A percentile compares a stretch with the other conserved stretches of the same genome.
Evolutionary conservation across 2,329 filamentous ascomycete species (phyloP).

Genomic region (Xylariales sp.): DNA sequence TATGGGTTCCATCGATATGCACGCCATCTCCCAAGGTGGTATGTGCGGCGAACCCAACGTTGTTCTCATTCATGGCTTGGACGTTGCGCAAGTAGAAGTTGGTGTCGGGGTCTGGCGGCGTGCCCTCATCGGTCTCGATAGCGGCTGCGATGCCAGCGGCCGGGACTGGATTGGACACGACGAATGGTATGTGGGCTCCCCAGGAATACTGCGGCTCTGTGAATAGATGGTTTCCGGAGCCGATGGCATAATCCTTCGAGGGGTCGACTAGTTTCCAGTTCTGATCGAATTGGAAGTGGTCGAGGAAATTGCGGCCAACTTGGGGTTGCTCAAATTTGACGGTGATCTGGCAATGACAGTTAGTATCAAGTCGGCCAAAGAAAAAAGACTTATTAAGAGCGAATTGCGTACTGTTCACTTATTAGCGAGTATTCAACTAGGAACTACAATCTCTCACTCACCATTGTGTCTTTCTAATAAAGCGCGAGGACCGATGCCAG

Average conservation of each 20-base stretch:
- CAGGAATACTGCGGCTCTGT: constrained; percentile 51
- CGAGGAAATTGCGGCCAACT: background rate
- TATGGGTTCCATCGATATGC: background rate
- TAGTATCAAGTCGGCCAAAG: too few species aligned
- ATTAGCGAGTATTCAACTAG: too few species aligned
- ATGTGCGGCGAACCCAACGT: constrained; percentile 17
- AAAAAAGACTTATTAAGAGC: too few species aligned
- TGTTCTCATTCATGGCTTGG: too few species aligned
- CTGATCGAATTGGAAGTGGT: background rate
- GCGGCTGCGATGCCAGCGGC: constrained; percentile 39
- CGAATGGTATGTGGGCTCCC: constrained; percentile 48
- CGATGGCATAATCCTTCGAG: constrained; percentile 45
- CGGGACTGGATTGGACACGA: constrained; percentile 39
- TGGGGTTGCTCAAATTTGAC: too few species aligned
- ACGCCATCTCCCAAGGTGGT: constrained; percentile 22
- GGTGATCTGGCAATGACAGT: too few species aligned
- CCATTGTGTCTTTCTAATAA: too few species aligned
- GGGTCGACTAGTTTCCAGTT: background rate
- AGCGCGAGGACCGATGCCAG: too few species aligned
- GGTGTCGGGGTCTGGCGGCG: constrained; percentile 45
- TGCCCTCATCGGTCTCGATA: constrained; percentile 51
- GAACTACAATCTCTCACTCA: too few species aligned
- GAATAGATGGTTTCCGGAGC: constrained; percentile 52
- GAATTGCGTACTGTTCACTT: too few species aligned
- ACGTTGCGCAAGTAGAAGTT: constrained; percentile 48